These are phyloP conservation scores for Fusarium tupiense DNA, from an alignment of 2,329 filamentous ascomycete genomes.

Conservation along the genomic window DNA sequence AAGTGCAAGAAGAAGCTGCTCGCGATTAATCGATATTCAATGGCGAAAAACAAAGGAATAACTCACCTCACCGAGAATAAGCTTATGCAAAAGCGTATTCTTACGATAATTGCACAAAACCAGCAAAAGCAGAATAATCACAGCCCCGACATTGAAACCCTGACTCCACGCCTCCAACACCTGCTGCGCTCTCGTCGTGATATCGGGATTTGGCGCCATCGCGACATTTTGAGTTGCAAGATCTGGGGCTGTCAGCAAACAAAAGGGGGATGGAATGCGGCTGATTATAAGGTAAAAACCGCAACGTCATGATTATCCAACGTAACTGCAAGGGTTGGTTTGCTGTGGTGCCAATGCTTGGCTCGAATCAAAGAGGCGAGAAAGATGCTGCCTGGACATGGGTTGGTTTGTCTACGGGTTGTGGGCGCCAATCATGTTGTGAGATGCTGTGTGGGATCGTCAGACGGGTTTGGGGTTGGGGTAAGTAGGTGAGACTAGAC, in stretches of 20 bases:
- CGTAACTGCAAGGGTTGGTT: not conserved
- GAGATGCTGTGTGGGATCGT: not conserved
- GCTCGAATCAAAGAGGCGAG: slow-evolving; percentile 22
- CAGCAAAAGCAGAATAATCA: slow-evolving; percentile 8
- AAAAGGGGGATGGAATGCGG: not conserved
- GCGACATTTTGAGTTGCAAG: not conserved
- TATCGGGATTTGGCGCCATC: slow-evolving; percentile 22
- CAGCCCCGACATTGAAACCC: slow-evolving; percentile 16
- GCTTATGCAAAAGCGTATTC: slow-evolving; percentile 24
- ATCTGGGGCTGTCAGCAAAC: not conserved
- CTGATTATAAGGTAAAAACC: not conserved
- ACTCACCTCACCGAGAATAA: slow-evolving; percentile 23
- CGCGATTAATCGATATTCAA: not conserved
- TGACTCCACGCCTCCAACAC: slow-evolving; percentile 29
- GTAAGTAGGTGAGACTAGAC: not conserved
- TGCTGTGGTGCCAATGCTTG: slow-evolving; percentile 5
- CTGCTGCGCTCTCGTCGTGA: slow-evolving; percentile 19
- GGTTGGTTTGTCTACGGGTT: not conserved
- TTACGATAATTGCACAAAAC: slow-evolving; percentile 24
- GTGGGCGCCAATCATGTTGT: slow-evolving; percentile 10
- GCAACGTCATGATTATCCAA: slow-evolving; percentile 15
- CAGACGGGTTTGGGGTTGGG: not conserved
- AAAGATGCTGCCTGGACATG: slow-evolving; percentile 23
- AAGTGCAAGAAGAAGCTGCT: slow-evolving; percentile 14
- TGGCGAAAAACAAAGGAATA: not conserved